phyloP scores from a whole-genome alignment of 805 yeast species.

The Pichia thaimueangensis region DNA sequence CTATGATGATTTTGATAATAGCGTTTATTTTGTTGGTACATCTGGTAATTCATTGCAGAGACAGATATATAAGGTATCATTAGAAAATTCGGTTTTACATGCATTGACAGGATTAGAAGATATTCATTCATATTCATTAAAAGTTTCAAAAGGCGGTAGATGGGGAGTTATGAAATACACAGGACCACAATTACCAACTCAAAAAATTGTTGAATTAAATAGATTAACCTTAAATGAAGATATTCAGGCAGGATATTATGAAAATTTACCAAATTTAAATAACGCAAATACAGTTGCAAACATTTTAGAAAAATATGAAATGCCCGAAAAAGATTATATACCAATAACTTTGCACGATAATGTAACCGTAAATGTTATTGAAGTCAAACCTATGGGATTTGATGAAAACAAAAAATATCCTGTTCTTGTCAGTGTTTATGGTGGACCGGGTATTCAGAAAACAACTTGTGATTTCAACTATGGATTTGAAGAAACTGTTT shows the following conservation, averaged over 20 bases:
- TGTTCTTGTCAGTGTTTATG: conserved; percentile 61
- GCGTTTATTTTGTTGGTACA: conserved; percentile 53
- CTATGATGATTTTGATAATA: conserved; percentile 40
- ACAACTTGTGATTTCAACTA: conserved; percentile 40
- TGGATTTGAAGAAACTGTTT: conserved; percentile 54
- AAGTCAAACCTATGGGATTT: conserved; percentile 55
- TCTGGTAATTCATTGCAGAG: conserved; percentile 48
- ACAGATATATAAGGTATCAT: conserved; percentile 48
- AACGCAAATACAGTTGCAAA: conserved; percentile 11
- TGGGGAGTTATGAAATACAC: conserved; percentile 39
- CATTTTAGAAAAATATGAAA: conserved; percentile 30
- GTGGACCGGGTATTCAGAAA: conserved; percentile 75
- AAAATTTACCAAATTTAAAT: conserved; percentile 14
- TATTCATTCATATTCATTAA: conserved; percentile 44
- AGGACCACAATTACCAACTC: conserved; percentile 47
- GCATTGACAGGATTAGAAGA: conserved; percentile 29
- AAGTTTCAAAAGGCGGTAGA: conserved; percentile 51
- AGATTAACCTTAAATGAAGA: conserved; percentile 11
- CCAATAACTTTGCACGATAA: conserved; percentile 29
- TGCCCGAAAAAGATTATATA: conserved; percentile 46
- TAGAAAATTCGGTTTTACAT: conserved; percentile 24
- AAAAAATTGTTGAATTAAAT: conserved; percentile 32
- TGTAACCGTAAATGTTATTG: conserved; percentile 45
- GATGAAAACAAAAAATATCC: conserved; percentile 46
- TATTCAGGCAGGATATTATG: too few relatives aligned